Base-by-base conservation (phyloP, 2,329 filamentous ascomycete species). In the Penicillium digitatum region DNA sequence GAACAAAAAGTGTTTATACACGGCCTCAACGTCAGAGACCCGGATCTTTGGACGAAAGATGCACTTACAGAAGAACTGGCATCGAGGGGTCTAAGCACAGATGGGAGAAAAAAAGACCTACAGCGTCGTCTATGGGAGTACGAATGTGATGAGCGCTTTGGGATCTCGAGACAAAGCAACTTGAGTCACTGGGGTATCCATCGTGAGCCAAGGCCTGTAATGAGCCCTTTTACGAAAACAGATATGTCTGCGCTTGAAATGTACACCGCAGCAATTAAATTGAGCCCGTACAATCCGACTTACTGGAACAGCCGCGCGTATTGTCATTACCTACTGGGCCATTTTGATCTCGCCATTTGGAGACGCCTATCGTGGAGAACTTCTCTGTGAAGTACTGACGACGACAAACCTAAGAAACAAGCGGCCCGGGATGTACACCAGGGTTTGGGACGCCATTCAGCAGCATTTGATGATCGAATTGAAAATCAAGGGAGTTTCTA, bases 291-390 rank as follows among this genome's bases (percentile, higher is more conserved):
- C 51, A 74, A 73, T 40, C 70, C 72, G 9, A 52, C 70, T 3
- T 73, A 73, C 58, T 74, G 72, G 72, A 55, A 67, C 9, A 70
- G 69, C 37, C 63, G 72, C 10, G 70, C 69, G 12, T 74, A 70
- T 50, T 66, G 70, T 14, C 65, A 69, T 58, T 73, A 72, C 38
- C 63, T 66, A 34, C 63, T 64, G 43, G 69, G 62, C 1, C 63
- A 65, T 38, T 72, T 68, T 31, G 72, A 74, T 50, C 65, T 73
- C 22, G 72, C 72, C 8, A 57, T 74, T 74, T n/a, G 71, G 71
- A 12, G 72, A 73, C 35, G 70, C 70, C 18, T 70, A 73, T 56
- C 70, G 70, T 14, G 70, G 70, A 3, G 62, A 67, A 42, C 56
- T 68, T 51, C 64, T 74, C 10, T 71, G 68, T 38, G 70, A 74